These are phyloP conservation scores for Glycyrrhiza uralensis DNA, from an alignment of 306 rosid genomes.

Conservation along the genomic window DNA sequence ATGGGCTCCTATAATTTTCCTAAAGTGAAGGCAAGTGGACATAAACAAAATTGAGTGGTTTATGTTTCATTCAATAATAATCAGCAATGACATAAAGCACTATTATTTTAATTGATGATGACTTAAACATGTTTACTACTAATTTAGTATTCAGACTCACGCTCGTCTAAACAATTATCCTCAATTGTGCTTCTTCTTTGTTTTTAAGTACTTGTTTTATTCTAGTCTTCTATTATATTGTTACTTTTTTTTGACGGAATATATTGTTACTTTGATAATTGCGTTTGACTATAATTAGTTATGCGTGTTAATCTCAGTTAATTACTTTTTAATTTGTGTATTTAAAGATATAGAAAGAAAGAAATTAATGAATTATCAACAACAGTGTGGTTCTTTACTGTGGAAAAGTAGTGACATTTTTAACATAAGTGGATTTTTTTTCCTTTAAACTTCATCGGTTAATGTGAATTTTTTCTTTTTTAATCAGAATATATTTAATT, in stretches of 20 bases:
- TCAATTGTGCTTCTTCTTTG: not conserved
- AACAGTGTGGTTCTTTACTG: not conserved
- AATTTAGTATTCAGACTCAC: slow-evolving; percentile 38
- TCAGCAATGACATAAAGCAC: not conserved
- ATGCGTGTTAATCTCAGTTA: too few species aligned
- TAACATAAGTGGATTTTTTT: not conserved
- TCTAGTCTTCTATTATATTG: not conserved
- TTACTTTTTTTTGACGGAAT: not conserved
- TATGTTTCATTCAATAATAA: slow-evolving; percentile 26
- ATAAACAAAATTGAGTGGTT: slow-evolving; percentile 28
- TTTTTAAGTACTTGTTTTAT: not conserved
- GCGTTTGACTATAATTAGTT: too few species aligned
- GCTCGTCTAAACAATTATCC: slow-evolving; percentile 25
- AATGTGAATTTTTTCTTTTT: not conserved
- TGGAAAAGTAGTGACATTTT: not conserved
- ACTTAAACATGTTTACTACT: slow-evolving; percentile 17
- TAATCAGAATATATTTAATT: not conserved
- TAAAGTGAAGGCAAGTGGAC: slow-evolving; percentile 31
- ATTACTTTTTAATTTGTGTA: not conserved
- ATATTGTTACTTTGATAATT: too few species aligned
- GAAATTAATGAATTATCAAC: not conserved
- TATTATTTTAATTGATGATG: slow-evolving; percentile 23
- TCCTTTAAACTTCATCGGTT: too few species aligned
- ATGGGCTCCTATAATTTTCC: slow-evolving; percentile 8
- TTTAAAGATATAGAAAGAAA: not conserved